A percentile compares a stretch with the other conserved stretches of the same genome.
These are phyloP conservation scores for Suillus clintonianus DNA, from an alignment of 768 basidiomycete genomes.

Conservation along the genomic window DNA sequence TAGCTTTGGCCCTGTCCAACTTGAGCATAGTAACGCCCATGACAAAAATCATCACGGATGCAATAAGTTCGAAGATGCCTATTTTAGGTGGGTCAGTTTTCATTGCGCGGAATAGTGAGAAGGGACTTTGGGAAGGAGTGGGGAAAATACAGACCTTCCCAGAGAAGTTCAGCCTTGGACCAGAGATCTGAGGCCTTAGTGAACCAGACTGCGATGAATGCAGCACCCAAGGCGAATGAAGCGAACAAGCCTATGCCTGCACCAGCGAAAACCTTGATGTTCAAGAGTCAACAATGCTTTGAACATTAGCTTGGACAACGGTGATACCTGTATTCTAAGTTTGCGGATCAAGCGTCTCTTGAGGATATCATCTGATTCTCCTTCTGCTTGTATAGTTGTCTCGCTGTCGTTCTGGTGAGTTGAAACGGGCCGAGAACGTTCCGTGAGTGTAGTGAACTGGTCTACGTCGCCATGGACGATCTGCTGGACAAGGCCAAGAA, in stretches of 20 bases:
- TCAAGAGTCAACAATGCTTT: background rate
- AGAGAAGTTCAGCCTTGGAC: constrained; percentile 80
- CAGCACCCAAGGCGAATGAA: constrained; percentile 82
- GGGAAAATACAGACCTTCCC: constrained; percentile 73
- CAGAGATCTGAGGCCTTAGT: constrained; percentile 86
- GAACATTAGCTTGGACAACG: background rate
- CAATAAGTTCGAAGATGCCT: constrained; percentile 74
- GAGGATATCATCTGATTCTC: constrained; percentile 31
- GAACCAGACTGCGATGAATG: constrained; percentile 95
- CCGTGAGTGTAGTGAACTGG: background rate
- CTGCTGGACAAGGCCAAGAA: constrained; percentile 90
- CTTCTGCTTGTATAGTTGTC: constrained; percentile 14
- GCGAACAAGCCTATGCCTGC: constrained; percentile 73
- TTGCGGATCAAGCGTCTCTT: constrained; percentile 57
- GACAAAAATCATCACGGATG: constrained; percentile 80
- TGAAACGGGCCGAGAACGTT: background rate
- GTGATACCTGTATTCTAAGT: constrained; percentile 63
- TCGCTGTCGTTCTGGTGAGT: constrained; percentile 4
- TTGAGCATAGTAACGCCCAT: constrained; percentile 96
- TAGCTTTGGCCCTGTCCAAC: constrained; percentile 91
- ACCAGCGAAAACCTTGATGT: constrained; percentile 70
- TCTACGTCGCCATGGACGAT: constrained; percentile 51
- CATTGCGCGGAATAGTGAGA: background rate
- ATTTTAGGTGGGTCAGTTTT: background rate
- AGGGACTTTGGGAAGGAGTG: background rate